Evolutionary conservation across 2,329 filamentous ascomycete species (phyloP), one percentile per base, ranked within the genome.

Genomic region (Penicillium sp.): DNA sequence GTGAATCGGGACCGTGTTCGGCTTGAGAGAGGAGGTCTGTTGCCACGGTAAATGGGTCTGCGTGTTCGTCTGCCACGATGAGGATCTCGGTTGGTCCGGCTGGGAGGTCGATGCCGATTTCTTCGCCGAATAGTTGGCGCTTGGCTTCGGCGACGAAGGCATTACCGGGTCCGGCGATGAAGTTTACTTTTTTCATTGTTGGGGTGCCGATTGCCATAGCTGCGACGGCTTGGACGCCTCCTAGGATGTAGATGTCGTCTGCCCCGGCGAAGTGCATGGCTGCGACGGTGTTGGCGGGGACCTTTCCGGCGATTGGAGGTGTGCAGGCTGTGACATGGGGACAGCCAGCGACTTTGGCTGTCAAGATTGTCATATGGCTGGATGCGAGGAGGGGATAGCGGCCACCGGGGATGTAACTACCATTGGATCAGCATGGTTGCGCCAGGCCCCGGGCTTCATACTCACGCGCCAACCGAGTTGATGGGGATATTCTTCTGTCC

Each of bases 341-440:
- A 1, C 82, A 79, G 2, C 80, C 80, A 4, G 80, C 80, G 4
- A 78, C 76, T 58, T 82, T 82, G 18, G 80, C 80, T 0, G 80
- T 82, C 4, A 81, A 61, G 40, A 82, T 80, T 2, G 80, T 82
- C 80, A 82, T 82, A 60, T 82, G 80, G 2, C 78, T 78, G 7
- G 75, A 79, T 1, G 80, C 80, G 2, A 82, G 75, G 2, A 82
- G 70, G 0, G 80, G 78, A 52, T 82, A 83, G 6, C 79, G 72
- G 3, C 80, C 79, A 4, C 78, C 79, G 1, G 79, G 79, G 33
- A 81, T 79, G 54, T 79, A 80, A 17, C 53, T 55, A 23, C 13
- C 13, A 21, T n/a, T 10, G 7, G 33, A 18, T 36, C 20, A 36
- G 33, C 15, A 18, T 7, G 3, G 15, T 2, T 36, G 4, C 17